Evolutionary conservation across 805 yeast species (phyloP), one percentile per base, ranked within the genome.

Genomic region (Kluyveromyces aestuarii): DNA sequence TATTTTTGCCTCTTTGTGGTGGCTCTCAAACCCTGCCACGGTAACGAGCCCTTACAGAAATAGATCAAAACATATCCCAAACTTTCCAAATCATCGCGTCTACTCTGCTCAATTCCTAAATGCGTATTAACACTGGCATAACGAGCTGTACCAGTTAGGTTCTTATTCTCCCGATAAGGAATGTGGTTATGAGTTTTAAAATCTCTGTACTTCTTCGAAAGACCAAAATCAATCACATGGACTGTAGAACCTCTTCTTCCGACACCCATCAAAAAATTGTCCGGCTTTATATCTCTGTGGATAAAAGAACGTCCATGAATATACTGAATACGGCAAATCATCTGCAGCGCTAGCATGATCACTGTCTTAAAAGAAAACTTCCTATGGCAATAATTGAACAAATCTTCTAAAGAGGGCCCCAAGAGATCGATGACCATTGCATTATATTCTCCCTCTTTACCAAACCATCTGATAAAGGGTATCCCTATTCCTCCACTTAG

Each of bases 11-110:
- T 87, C 72, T 91, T 91, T 14, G 96, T 88, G 25, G 91, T 93
- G 38, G 98, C 99, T 70, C 89, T 89, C 61, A 91, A 77, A 4
- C 99, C 99, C 71, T 91, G 99, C 99, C 99, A 91, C 48, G 99
- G 99, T 60, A 91, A 79, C 16, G 95, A 85, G 41, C 99, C 98
- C 50, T 96, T 81, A 68, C 96, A 85, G 66, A 91, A 93, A 70
- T 91, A 91, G 58, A 91, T 87, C 59, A 93, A 75, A 47, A 91
- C 97, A 64, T 91, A 91, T 45, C 96, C 98, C 62, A 91, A 77
- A 52, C 93, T 83, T 71, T 93, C 99, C 59, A 91, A 76, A 67
- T 91, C 99, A 69, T 91, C 99, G 67, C 99, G 81, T 72, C 99
- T 82, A 59, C 89, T 82, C 71, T 91, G 99, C 67, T 91, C 99